Percentiles rank a stretch among this genome's conserved stretches.
These are phyloP conservation scores for Stenogyne calaminthoides DNA, from an alignment of 305 asterid genomes.

Conservation along the genomic window DNA sequence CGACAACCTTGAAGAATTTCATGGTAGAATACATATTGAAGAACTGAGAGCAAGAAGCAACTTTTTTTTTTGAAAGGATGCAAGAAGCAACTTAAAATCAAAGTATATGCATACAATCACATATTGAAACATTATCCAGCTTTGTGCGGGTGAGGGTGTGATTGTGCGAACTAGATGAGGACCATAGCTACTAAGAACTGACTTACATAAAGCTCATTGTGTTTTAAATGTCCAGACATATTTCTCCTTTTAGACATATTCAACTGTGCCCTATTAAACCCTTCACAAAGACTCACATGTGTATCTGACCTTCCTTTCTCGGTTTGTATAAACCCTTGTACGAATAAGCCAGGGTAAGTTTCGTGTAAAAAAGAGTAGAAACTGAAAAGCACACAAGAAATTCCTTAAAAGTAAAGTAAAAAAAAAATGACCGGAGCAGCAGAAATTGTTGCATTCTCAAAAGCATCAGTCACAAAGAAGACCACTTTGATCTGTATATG, in stretches of 20 bases:
- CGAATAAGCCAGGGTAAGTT: not conserved
- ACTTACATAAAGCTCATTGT: not conserved
- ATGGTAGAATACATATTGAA: not conserved
- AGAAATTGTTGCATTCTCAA: slow-evolving; percentile 5
- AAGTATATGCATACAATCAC: not conserved
- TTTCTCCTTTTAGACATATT: slow-evolving; percentile 15
- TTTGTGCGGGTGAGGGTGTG: not conserved
- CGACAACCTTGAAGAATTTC: not conserved
- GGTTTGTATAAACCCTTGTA: slow-evolving; percentile 1
- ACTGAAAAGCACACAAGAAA: not conserved
- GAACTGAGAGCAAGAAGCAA: slow-evolving; percentile 8
- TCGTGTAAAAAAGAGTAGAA: slow-evolving; percentile 9
- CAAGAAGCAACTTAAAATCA: slow-evolving; percentile 1
- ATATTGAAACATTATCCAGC: not conserved
- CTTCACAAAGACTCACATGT: not conserved
- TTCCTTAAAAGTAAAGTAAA: not conserved
- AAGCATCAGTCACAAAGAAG: slow-evolving; percentile 23
- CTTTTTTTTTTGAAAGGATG: not conserved
- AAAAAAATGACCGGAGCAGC: slow-evolving; percentile 1
- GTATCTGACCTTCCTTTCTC: slow-evolving; percentile 12
- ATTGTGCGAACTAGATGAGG: not conserved
- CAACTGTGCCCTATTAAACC: not conserved
- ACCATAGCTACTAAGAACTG: slow-evolving; percentile 10
- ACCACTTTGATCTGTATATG: slow-evolving; percentile 3
- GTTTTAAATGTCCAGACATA: not conserved